Base-by-base conservation (phyloP, 257 asterid species). In the Ocimum tenuiflorum region DNA sequence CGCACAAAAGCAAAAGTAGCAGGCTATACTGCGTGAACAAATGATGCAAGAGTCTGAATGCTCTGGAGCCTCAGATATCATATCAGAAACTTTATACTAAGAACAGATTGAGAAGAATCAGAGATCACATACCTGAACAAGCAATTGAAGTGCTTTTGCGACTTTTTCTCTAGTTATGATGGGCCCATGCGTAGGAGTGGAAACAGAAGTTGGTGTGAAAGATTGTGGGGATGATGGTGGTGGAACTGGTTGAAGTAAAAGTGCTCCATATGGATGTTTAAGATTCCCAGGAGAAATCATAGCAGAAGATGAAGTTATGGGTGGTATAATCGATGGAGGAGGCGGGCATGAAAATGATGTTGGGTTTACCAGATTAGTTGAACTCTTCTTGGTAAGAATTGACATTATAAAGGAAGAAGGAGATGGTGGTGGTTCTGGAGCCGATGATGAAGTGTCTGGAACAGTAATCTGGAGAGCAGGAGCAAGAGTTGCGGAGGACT, bases 211-310 rank as follows among this genome's bases (percentile, higher is more conserved):
- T 49, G 95, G 91, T 60, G 96, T 81, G 57, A 85, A 86, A 3
- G 92, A 82, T 11, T 84, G 87, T 39, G 95, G 96, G 20, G 96
- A 95, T 3, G 86, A 78, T 11, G 95, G 95, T 22, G 96, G 95
- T 69, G 96, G 96, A 65, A 87, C 87, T 41, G 95, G 95, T 82
- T 85, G 95, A 58, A 87, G 94, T 71, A 85, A 71, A 56, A 96
- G 96, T 54, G 86, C 71, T 63, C 92, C 95, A 72, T 83, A 83
- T 17, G 92, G 91, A 48, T 83, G 80, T 72, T 82, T 91, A 15
- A 79, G 67, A 72, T 59, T 76, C 35, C 67, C 85, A 65, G 85
- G 85, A 67, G 84, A 73, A 72, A 79, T 80, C 53, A 86, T 79
- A 43, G 90, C 87, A 58, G 88, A 63, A 23, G 95, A 71, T 29